Evolutionary conservation across 208 protist genomes (phyloP), one percentile per base, ranked within the genome.

Genomic region (Leishmania turanica): DNA sequence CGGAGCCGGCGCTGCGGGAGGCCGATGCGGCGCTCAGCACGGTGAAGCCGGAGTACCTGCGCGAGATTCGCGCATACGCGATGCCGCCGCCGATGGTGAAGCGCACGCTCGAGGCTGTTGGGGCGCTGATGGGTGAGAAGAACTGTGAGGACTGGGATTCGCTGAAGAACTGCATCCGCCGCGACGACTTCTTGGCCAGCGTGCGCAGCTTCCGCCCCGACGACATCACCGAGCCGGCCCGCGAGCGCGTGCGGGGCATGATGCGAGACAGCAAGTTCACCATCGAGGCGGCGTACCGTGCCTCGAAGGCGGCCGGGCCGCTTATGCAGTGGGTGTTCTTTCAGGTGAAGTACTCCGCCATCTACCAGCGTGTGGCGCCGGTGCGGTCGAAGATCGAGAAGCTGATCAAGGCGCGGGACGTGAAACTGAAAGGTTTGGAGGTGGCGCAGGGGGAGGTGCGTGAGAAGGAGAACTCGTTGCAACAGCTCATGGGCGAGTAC

Each of bases 1-100:
- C 97, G 11, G 91, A 99, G 82, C 92, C 90, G 19, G 97, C 99
- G 49, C 95, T 99, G 49, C 91, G 90, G 51, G 96, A 97, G 58
- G 99, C 98, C 9, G 97, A 99, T 84, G 98, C 98, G 24, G 96
- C 96, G 13, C 96, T 99, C 15, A 91, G 98, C 72, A 99, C 91
- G 11, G 99, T 99, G 84, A 99, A 97, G 91, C 91, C 91, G 64
- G 93, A 97, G 84, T 97, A 99, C 84, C 90, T 99, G 42, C 97
- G 99, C 40, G 99, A 99, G 92, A 97, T 99, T n/a, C 94, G 99
- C 64, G 89, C 93, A 40, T 98, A 99, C 77, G 92, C 90, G n/a
- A 99, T 95, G 47, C 99, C 99, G 68, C 99, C 99, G 37, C 88
- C 86, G 53, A 95, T 95, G 84, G 98, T 99, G 60, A 96, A 99